Evolutionary conservation across 805 yeast genomes (phyloP), one percentile per base, ranked within the genome.

Genomic region (Torulaspora gathmanii): DNA sequence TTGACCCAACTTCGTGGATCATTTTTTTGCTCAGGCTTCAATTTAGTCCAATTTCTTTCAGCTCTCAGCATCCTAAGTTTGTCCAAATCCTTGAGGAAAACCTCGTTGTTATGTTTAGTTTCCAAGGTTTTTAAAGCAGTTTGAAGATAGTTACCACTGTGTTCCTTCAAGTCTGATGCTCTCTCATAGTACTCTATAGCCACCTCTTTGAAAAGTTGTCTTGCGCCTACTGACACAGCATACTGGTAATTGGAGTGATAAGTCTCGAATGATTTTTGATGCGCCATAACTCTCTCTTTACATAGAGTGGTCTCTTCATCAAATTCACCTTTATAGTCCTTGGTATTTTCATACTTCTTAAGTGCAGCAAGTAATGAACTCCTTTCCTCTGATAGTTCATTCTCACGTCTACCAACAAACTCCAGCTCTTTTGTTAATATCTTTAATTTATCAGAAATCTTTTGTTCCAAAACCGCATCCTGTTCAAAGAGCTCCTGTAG

Each of bases 1-100:
- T 55, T 58, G 13, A 51, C 55, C 49, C 54, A 54, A 40, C 41
- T 49, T 26, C 52, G 52, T 8, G 60, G 58, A 42, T 59, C 51
- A 37, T 45, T 47, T 49, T 47, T 57, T 20, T 55, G 56, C 23
- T 52, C 46, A 1, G 48, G 43, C 10, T 56, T 39, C 12, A 60
- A 33, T 37, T 53, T 51, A 2, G 55, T 42, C 65, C 63, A 60
- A 11, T 51, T 51, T 37, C 57, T 51, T 27, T 57, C 56, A n/a
- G 54, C 55, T 22, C 66, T 47, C 33, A 47, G 41, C 25, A 51
- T 41, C 33, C 61, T 53, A 10, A 61, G 30, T 15, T 55, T 55
- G 29, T 57, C 59, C 16, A 61, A 47, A 29, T 55, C 57, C 34
- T 52, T 44, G 10, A 49, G 53, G 16, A 57, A 57, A 8, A 40